These are phyloP conservation scores for Pseudogymnoascus sp. DNA, from an alignment of 2,329 filamentous ascomycete species.

Conservation along the genomic window DNA sequence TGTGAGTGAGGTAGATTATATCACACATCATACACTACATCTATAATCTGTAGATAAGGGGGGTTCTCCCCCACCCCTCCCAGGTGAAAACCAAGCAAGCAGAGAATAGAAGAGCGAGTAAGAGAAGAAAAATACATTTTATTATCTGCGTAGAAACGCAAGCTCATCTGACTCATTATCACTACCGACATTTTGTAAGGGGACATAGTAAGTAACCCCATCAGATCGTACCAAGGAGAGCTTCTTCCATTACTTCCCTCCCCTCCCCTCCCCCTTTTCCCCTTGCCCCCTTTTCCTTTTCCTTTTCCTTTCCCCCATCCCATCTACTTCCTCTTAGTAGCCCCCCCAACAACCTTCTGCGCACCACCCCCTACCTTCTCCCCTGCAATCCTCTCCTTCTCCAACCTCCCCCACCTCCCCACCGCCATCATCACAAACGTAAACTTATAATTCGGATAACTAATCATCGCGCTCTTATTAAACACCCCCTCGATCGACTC, in stretches of 20 bases:
- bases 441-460: conserved; percentile 98
- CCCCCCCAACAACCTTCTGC: not conserved
- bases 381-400: conserved; percentile 42
- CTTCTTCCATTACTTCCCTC: not conserved
- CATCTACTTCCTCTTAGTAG: not conserved
- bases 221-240: not conserved
- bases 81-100: not conserved
- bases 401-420: conserved; percentile 60
- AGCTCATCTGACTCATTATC: not conserved
- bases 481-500: conserved; percentile 97
- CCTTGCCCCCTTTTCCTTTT: not conserved
- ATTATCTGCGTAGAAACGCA: not conserved
- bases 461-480: conserved; percentile 99
- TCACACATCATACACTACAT: not conserved
- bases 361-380: not conserved
- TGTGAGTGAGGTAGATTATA: not conserved
- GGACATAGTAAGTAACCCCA: not conserved
- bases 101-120: not conserved
- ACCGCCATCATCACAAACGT: conserved; percentile 89
- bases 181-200: not conserved
- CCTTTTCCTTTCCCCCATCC: not conserved
- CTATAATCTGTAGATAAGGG: no score
- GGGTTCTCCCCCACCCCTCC: no score
- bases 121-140: not conserved
- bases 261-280: not conserved